Percentiles rank a stretch among this genome's conserved stretches.
Evolutionary conservation across 169 alveolate genomes (phyloP).

Genomic region (Blepharisma undulans): DNA sequence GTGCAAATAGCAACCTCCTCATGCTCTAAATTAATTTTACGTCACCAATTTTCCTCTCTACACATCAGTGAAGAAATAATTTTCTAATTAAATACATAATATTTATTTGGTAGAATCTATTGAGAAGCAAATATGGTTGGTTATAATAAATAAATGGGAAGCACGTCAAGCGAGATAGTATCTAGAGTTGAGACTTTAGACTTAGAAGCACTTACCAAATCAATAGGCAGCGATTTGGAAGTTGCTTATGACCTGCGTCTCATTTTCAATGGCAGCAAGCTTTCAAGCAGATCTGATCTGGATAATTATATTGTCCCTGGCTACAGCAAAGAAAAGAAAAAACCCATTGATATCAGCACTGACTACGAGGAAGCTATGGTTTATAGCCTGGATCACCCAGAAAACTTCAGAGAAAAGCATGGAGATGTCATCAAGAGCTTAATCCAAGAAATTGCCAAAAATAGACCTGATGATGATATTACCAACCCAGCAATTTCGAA

Average conservation of each 20-base stretch:
- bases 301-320: not conserved
- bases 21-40: too few species aligned
- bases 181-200: not conserved
- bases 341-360: not conserved
- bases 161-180: not conserved
- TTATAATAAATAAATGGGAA: conserved; percentile 7
- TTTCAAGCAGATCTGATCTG: not conserved
- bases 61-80: not conserved
- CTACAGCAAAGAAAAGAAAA: not conserved
- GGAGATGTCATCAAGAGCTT: not conserved
- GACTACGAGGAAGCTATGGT: conserved; percentile 1
- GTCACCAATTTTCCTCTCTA: not conserved
- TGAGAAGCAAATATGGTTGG: not conserved
- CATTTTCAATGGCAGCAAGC: not conserved
- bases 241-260: not conserved
- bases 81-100: too few species aligned
- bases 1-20: too few species aligned
- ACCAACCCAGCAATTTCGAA: not conserved
- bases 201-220: not conserved
- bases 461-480: not conserved
- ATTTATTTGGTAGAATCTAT: not conserved
- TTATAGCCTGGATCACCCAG: not conserved
- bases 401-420: not conserved
- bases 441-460: not conserved
- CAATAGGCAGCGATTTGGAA: not conserved